These are phyloP conservation scores for Komagataella ulmi DNA, from an alignment of 805 yeast species.

Conservation along the genomic window DNA sequence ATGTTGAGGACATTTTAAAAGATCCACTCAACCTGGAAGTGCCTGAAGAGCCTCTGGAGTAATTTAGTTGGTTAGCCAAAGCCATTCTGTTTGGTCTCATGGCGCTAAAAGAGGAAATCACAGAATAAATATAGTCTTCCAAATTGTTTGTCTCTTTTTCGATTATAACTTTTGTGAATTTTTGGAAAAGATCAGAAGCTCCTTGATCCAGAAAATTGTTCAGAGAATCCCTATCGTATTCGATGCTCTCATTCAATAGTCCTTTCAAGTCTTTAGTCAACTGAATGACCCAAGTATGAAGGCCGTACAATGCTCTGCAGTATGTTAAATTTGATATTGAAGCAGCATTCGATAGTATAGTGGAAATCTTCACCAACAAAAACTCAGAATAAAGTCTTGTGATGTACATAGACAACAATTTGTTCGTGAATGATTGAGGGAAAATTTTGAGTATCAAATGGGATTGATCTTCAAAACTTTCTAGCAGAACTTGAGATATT, in stretches of 20 bases:
- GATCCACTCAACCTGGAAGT: neutral
- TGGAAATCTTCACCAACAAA: neutral
- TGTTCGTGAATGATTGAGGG: neutral
- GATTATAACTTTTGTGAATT: conserved; percentile 52
- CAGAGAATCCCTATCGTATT: conserved; percentile 29
- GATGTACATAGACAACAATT: neutral
- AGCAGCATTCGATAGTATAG: conserved; percentile 47
- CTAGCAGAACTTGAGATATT: neutral
- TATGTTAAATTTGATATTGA: conserved; percentile 57
- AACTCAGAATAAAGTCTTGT: neutral
- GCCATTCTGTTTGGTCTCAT: neutral
- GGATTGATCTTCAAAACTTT: neutral
- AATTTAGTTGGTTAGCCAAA: neutral
- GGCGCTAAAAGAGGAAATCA: conserved; percentile 19
- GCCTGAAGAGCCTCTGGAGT: neutral
- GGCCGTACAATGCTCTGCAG: conserved; percentile 58
- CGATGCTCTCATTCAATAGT: conserved; percentile 35
- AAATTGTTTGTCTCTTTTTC: conserved; percentile 57
- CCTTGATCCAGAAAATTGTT: conserved; percentile 51
- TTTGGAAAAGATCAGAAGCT: conserved; percentile 59
- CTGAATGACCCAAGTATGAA: conserved; percentile 44
- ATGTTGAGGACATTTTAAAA: conserved; percentile 14
- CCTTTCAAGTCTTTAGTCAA: conserved; percentile 55
- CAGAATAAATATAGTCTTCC: conserved; percentile 33
- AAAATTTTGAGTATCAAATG: neutral